phyloP scores from a whole-genome alignment of 306 rosid species.

The Macrotyloma uniflorum region DNA sequence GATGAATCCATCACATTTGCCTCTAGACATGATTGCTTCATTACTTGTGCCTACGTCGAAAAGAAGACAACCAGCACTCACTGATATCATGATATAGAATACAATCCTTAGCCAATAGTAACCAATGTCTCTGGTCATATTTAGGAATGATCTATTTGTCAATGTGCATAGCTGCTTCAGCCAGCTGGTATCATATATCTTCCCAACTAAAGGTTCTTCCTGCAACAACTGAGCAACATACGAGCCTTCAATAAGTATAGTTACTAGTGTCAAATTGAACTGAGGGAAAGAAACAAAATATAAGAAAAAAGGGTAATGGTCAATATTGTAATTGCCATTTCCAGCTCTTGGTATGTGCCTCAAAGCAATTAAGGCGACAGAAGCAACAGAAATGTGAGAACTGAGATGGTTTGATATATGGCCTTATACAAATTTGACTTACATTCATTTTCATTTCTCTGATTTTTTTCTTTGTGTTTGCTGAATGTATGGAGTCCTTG shows the following conservation, averaged over 20 bases:
- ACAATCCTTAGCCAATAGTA: slow-evolving; percentile 69
- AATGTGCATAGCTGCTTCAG: slow-evolving; percentile 61
- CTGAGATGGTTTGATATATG: not conserved
- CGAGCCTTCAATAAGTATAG: not conserved
- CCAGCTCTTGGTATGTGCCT: not conserved
- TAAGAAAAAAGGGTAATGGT: not conserved
- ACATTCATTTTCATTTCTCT: slow-evolving; percentile 29
- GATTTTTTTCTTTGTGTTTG: slow-evolving; percentile 18
- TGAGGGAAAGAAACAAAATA: not conserved
- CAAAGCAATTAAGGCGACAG: not conserved
- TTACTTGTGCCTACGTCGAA: slow-evolving; percentile 52
- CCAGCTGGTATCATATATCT: slow-evolving; percentile 50
- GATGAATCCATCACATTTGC: slow-evolving; percentile 62
- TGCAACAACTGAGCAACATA: slow-evolving; percentile 26
- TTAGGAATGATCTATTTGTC: slow-evolving; percentile 60
- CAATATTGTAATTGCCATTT: not conserved
- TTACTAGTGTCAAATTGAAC: not conserved
- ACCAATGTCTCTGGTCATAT: slow-evolving; percentile 73
- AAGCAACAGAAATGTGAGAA: not conserved
- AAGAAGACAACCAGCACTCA: slow-evolving; percentile 55
- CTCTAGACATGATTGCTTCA: slow-evolving; percentile 54
- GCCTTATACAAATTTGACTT: not conserved
- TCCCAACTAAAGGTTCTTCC: slow-evolving; percentile 49
- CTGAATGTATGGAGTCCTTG: slow-evolving; percentile 35
- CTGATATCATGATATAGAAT: slow-evolving; percentile 45